phyloP scores from a whole-genome alignment of 352 stramenopile species.

The Phytophthora boehmeriae region DNA sequence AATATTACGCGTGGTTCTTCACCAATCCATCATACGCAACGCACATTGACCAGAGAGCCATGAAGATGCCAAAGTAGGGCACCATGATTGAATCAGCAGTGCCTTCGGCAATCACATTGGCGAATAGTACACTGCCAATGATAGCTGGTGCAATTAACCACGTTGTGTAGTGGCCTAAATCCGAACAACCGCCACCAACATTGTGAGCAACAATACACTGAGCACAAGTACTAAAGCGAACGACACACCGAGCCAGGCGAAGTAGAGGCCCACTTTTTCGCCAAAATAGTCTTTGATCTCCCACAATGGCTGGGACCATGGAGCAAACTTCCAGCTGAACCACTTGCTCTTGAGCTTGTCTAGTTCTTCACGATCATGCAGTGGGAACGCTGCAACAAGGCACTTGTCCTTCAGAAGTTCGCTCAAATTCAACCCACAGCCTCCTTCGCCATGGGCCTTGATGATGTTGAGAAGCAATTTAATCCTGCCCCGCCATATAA shows the following conservation, averaged over 20 bases:
- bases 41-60: conserved; percentile 79
- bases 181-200: background rate
- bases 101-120: conserved; percentile 68
- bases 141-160: conserved; percentile 94
- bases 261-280: conserved; percentile 96
- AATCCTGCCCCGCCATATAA: conserved; percentile 34
- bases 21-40: conserved; percentile 8
- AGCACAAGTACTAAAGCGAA: background rate
- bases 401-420: conserved; percentile 60
- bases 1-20: background rate
- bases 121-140: conserved; percentile 89
- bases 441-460: conserved; percentile 59
- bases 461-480: conserved; percentile 81
- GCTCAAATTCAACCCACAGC: conserved; percentile 63
- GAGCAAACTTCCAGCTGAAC: conserved; percentile 67
- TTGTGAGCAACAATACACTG: background rate
- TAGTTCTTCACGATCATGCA: conserved; percentile 66
- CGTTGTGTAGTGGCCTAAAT: conserved; percentile 89
- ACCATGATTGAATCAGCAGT: conserved; percentile 67
- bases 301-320: conserved; percentile 59
- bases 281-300: conserved; percentile 87
- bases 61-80: conserved; percentile 83
- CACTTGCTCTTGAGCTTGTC: conserved; percentile 54
- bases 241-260: conserved; percentile 91
- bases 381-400: conserved; percentile 61